These are phyloP conservation scores for Albifimbria verrucaria DNA, from an alignment of 2,329 filamentous ascomycete genomes.

Conservation along the genomic window DNA sequence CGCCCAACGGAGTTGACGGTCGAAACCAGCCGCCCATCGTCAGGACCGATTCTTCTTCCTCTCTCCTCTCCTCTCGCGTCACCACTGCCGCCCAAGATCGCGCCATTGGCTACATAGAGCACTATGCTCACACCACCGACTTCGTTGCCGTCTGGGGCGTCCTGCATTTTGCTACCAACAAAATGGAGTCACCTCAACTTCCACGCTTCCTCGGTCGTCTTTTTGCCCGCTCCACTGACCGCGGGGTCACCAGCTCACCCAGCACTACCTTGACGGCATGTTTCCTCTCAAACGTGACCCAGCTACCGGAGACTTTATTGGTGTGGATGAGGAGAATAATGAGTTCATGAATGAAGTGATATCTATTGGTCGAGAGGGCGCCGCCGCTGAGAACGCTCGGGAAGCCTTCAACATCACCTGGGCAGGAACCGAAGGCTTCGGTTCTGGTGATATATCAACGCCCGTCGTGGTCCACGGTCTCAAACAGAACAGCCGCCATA, in stretches of 20 bases:
- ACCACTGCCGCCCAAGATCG: conserved; percentile 38
- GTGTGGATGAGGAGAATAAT: conserved; percentile 49
- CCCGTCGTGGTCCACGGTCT: conserved; percentile 37
- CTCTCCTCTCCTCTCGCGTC: conserved; percentile 30
- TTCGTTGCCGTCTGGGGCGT: conserved; percentile 75
- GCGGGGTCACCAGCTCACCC: conserved; percentile 58
- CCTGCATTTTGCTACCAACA: conserved; percentile 59
- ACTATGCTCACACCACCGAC: conserved; percentile 73
- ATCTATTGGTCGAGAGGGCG: conserved; percentile 39
- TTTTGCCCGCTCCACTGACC: conserved; percentile 50
- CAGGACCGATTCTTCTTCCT: conserved; percentile 9
- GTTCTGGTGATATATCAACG: conserved; percentile 27
- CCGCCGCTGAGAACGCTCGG: conserved; percentile 39
- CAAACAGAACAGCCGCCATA: conserved; percentile 16
- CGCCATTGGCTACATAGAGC: conserved; percentile 70
- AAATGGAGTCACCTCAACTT: conserved; percentile 37
- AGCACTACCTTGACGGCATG: conserved; percentile 62
- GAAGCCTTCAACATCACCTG: conserved; percentile 48
- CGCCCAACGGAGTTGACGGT: conserved; percentile 10
- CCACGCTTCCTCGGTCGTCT: conserved; percentile 60
- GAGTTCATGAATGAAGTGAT: conserved; percentile 61
- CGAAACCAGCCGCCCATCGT: neutral
- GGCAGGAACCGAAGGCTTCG: conserved; percentile 36
- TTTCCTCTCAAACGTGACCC: conserved; percentile 48
- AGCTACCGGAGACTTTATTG: conserved; percentile 36